phyloP scores from a whole-genome alignment of 257 asterid genomes.

The Salvia splendens region DNA sequence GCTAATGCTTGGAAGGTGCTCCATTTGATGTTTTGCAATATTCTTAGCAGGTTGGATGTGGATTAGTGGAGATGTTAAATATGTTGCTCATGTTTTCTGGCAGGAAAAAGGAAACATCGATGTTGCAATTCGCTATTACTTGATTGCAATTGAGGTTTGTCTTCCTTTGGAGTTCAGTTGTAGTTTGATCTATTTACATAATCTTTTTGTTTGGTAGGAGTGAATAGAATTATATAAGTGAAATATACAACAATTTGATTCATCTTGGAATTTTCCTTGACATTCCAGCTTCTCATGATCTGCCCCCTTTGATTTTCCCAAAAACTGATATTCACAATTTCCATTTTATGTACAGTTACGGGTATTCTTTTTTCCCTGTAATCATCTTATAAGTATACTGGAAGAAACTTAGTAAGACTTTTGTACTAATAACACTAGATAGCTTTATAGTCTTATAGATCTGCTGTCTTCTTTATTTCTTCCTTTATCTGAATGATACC shows the following conservation, averaged over 20 bases:
- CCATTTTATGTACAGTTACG: neutral
- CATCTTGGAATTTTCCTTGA: constrained; percentile 18
- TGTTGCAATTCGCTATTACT: constrained; percentile 89
- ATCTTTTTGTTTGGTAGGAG: constrained; percentile 3
- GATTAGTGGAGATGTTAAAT: constrained; percentile 25
- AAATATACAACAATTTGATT: neutral
- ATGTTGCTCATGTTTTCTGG: constrained; percentile 26
- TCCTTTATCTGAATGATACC: constrained; percentile 3
- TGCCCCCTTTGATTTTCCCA: neutral
- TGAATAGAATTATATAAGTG: constrained; percentile 4
- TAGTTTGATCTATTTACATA: constrained; percentile 6
- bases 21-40: constrained; percentile 21
- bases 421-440: constrained; percentile 1
- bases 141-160: constrained; percentile 94
- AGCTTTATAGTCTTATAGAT: constrained; percentile 9
- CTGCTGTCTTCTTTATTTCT: constrained; percentile 7
- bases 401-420: neutral
- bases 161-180: neutral
- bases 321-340: neutral
- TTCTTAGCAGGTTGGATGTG: constrained; percentile 27
- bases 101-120: constrained; percentile 99
- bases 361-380: neutral
- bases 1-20: constrained; percentile 99
- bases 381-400: neutral
- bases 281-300: constrained; percentile 13